Conservation (phyloP, 2,329 filamentous ascomycete genomes). For the Huntiella bhutanensis region DNA sequence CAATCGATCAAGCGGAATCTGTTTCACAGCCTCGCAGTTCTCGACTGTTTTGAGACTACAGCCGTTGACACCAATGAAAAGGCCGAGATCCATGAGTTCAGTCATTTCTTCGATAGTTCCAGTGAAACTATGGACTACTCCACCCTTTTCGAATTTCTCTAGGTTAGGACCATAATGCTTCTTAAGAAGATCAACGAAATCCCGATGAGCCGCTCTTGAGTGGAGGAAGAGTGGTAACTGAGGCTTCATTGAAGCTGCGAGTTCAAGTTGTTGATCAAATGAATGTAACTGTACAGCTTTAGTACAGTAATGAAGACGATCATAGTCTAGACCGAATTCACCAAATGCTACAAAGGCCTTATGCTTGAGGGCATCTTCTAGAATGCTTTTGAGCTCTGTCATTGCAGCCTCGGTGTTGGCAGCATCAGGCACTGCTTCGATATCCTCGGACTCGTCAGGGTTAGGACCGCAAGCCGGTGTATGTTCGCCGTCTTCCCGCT, state of each 20-base stretch:
- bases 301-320: slow-evolving; percentile 66
- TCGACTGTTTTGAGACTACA: slow-evolving; percentile 90
- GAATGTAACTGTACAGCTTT: slow-evolving; percentile 66
- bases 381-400: slow-evolving; percentile 41
- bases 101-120: slow-evolving; percentile 72
- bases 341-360: slow-evolving; percentile 61
- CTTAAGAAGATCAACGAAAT: slow-evolving; percentile 59
- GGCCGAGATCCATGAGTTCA: slow-evolving; percentile 57
- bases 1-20: slow-evolving; percentile 57
- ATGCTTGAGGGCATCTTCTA: slow-evolving; percentile 34
- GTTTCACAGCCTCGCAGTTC: slow-evolving; percentile 68
- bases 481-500: slow-evolving; percentile 27
- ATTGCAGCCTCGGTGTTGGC: slow-evolving; percentile 32
- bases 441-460: slow-evolving; percentile 30
- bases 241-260: slow-evolving; percentile 49
- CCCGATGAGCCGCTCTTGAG: slow-evolving; percentile 66
- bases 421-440: slow-evolving; percentile 21
- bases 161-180: slow-evolving; percentile 37
- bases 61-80: slow-evolving; percentile 90
- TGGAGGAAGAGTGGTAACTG: slow-evolving; percentile 83
- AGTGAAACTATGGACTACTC: slow-evolving; percentile 89
- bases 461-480: slow-evolving; percentile 35
- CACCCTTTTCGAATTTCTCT: slow-evolving; percentile 49
- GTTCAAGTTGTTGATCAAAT: slow-evolving; percentile 63
- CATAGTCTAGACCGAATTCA: slow-evolving; percentile 92